These are phyloP conservation scores for Primulina tabacum DNA, from an alignment of 257 asterid genomes.

Conservation along the genomic window DNA sequence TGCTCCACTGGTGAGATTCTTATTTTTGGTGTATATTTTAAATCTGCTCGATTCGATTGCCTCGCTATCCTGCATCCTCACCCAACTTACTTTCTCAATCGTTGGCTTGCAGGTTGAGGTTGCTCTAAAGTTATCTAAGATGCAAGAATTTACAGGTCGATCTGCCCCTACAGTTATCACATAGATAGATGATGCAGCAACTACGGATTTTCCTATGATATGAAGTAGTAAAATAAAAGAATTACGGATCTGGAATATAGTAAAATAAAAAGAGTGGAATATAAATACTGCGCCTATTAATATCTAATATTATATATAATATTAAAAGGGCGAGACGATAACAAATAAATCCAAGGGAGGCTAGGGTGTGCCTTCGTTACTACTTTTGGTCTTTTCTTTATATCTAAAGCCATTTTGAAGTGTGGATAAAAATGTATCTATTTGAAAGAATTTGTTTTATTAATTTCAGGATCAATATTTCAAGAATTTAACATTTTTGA, in stretches of 20 bases:
- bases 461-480: no score
- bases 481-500: no score
- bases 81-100: not conserved
- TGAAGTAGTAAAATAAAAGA: no score
- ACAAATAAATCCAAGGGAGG: not conserved
- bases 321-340: no score
- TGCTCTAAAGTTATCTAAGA: slow-evolving; percentile 89
- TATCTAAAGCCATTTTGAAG: no score
- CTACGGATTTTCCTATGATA: not conserved
- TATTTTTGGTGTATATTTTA: not conserved
- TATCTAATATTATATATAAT: no score
- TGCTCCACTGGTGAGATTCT: slow-evolving; percentile 67
- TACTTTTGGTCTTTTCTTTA: no score
- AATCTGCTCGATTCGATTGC: no score
- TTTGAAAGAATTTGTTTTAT: no score
- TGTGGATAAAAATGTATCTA: no score
- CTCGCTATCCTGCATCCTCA: not conserved
- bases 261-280: not conserved
- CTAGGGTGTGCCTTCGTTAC: no score
- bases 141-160: slow-evolving; percentile 87
- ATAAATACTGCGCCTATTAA: not conserved
- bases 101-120: slow-evolving; percentile 64
- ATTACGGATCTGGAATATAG: no score
- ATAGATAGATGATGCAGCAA: slow-evolving; percentile 27
- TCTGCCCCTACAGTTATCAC: slow-evolving; percentile 92